Evolutionary conservation across 2,329 filamentous ascomycete species (phyloP).

Genomic region (Fusarium dlaminii): DNA sequence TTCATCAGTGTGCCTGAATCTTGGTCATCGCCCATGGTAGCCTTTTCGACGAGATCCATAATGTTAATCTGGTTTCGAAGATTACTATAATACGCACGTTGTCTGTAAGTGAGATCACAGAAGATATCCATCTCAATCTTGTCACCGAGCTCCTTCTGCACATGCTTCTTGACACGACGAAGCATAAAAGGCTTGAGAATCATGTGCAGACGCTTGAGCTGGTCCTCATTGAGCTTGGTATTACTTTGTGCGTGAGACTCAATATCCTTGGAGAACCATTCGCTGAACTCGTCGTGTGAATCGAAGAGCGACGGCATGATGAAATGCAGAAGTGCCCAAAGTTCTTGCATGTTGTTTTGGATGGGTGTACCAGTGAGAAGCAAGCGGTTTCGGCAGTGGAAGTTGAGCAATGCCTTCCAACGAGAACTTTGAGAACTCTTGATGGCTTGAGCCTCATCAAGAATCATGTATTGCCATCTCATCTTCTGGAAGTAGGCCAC

Average conservation of each 20-base stretch:
- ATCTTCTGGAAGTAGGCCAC: slow-evolving; percentile 99
- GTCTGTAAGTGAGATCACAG: slow-evolving; percentile 95
- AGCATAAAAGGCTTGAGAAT: slow-evolving; percentile 99
- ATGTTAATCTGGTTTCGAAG: slow-evolving; percentile 97
- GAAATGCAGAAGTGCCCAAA: slow-evolving; percentile 98
- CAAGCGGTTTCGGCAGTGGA: slow-evolving; percentile 94
- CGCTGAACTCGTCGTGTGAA: slow-evolving; percentile 90
- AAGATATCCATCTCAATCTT: slow-evolving; percentile 98
- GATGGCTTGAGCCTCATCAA: slow-evolving; percentile 98
- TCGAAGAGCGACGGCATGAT: slow-evolving; percentile 99
- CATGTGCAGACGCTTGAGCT: slow-evolving; percentile 96
- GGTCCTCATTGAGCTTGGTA: slow-evolving; percentile 98
- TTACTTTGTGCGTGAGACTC: slow-evolving; percentile 99
- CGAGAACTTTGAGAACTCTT: slow-evolving; percentile 96
- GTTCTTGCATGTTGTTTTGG: slow-evolving; percentile 99
- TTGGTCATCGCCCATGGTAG: slow-evolving; percentile 90
- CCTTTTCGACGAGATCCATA: slow-evolving; percentile 98
- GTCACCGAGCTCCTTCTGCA: slow-evolving; percentile 98
- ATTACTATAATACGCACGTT: slow-evolving; percentile 91
- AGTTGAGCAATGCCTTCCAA: slow-evolving; percentile 94
- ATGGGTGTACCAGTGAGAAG: slow-evolving; percentile 96
- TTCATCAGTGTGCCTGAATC: slow-evolving; percentile 99
- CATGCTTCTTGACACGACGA: slow-evolving; percentile 98
- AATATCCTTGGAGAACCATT: slow-evolving; percentile 96
- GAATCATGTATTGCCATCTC: slow-evolving; percentile 99